These are phyloP conservation scores for Rubroshorea leprosula DNA, from an alignment of 345 rosid species.

Conservation along the genomic window DNA sequence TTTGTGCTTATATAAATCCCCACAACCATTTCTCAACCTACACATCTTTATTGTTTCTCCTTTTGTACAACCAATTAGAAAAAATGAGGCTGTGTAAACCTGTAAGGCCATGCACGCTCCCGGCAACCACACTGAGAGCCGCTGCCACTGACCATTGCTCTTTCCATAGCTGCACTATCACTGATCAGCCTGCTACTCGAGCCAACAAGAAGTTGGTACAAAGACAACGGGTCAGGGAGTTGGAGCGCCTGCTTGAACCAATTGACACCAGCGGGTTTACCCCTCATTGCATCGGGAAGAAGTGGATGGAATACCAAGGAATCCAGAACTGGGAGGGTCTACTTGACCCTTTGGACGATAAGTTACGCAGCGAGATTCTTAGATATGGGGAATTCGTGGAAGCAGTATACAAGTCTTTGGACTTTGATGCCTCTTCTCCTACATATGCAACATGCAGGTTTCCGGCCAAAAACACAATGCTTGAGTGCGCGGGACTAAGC, in stretches of 20 bases:
- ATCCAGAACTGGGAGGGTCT: conserved; percentile 51
- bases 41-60: not conserved
- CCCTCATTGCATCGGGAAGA: no score
- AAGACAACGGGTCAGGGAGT: not conserved
- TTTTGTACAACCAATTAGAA: not conserved
- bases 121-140: not conserved
- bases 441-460: conserved; percentile 32
- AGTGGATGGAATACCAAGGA: conserved; percentile 59
- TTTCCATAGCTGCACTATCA: not conserved
- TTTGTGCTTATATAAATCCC: no score
- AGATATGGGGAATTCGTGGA: conserved; percentile 56
- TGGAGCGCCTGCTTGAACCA: not conserved
- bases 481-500: conserved; percentile 22
- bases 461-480: conserved; percentile 33
- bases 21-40: not conserved
- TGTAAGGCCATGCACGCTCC: not conserved
- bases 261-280: not conserved
- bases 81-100: not conserved
- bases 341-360: conserved; percentile 56
- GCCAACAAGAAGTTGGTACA: not conserved
- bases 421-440: conserved; percentile 41
- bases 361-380: conserved; percentile 45
- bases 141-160: not conserved
- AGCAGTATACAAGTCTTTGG: conserved; percentile 45
- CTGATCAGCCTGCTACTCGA: not conserved